Evolutionary conservation across 768 basidiomycete species (phyloP), one percentile per base, ranked within the genome.

Genomic region (Lepiota brunneoincarnata): DNA sequence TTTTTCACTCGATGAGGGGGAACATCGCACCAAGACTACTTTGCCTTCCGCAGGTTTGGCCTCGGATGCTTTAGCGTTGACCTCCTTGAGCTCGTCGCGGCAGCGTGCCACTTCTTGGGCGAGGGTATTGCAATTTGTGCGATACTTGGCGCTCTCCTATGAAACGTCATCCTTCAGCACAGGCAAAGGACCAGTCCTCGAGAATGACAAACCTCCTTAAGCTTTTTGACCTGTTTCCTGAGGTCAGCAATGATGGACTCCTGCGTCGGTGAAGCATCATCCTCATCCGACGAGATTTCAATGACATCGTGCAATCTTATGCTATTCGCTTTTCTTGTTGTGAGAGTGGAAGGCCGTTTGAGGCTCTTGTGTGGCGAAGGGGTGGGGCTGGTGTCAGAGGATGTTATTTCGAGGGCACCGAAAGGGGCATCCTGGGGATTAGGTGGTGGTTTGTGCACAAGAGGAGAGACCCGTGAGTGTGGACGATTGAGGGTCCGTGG

Each of bases 251-350:
- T 62, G 18, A 62, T 58, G 54, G 67, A 51, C 6, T 56, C 48
- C 38, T 45, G 51, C 7, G 54, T 39, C 12, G 59, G 60, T 11
- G 56, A 42, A 6, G 51, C 40, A 24, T 57, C 56, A 3, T 81
- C 82, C 14, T 84, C 82, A 23, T 79, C 80, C n/a, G 80, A 81
- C 1, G 78, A 80, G 51, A 84, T 78, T 62, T 84, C 82, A 46
- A 83, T 76, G 17, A 82, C 66, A 17, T 82, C 80, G 21, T 52
- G 54, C 44, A 59, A 46, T 7, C 58, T 6, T 38, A 59, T 54
- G 40, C 59, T 3, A 56, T 59, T 31, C 55, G 55, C 58, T 60
- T 26, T 60, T 64, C 58, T 63, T 63, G 59, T 58, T 12, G 42
- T 45, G n/a, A 35, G 28, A 6, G 18, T 17, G n/a, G 45, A 7